Evolutionary conservation across 305 asterid species (phyloP).

Genomic region (Ilex paraguariensis): DNA sequence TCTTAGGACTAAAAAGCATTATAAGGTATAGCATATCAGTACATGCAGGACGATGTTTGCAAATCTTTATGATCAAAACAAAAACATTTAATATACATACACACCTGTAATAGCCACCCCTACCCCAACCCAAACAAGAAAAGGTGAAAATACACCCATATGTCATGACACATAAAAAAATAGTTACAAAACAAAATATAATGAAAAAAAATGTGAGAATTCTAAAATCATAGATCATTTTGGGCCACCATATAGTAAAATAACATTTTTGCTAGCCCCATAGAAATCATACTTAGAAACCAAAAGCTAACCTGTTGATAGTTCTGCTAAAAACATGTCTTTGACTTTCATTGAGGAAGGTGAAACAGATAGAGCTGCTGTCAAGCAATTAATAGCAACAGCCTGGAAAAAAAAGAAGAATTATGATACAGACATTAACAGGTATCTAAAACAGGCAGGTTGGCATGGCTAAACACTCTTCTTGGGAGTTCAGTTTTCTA

Average conservation of each 20-base stretch:
- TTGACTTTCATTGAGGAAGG: slow-evolving; percentile 56
- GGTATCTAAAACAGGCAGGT: too few relatives aligned
- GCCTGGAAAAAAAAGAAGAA: slow-evolving; percentile 51
- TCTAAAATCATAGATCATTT: neutral
- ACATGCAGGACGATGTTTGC: neutral
- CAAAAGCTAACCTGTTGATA: slow-evolving; percentile 50
- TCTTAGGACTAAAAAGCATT: too few relatives aligned
- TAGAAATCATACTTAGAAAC: slow-evolving; percentile 1
- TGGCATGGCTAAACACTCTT: too few relatives aligned
- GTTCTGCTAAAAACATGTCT: slow-evolving; percentile 65
- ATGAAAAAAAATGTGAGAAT: neutral
- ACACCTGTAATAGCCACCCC: too few relatives aligned
- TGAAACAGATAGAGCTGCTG: slow-evolving; percentile 69
- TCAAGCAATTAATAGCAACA: slow-evolving; percentile 66
- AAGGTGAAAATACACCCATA: neutral
- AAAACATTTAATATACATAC: neutral
- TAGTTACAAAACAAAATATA: neutral
- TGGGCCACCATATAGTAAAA: neutral
- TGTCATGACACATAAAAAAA: neutral
- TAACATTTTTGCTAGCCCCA: neutral
- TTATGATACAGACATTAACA: slow-evolving; percentile 8
- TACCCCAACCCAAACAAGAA: neutral
- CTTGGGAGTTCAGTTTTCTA: too few relatives aligned
- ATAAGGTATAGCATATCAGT: neutral
- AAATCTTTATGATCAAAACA: neutral